Evolutionary conservation across 2,329 filamentous ascomycete genomes (phyloP).

Genomic region (Xenosphaeropsis pyriputrescens): DNA sequence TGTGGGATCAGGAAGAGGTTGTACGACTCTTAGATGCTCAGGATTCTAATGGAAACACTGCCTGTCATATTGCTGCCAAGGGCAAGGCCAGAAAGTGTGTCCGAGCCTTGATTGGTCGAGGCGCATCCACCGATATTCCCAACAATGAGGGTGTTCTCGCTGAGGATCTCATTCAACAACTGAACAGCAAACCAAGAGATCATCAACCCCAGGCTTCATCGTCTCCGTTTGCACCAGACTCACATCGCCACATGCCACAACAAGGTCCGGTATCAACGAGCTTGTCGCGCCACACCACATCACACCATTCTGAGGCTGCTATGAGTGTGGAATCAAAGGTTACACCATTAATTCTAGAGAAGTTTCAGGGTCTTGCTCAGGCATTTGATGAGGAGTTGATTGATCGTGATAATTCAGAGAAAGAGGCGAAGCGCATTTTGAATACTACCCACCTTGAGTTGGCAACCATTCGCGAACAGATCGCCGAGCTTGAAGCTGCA

Average conservation of each 20-base stretch:
- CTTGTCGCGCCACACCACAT: constrained; percentile 4
- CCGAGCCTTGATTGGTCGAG: constrained; percentile 62
- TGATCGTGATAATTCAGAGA: constrained; percentile 57
- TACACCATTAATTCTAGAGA: constrained; percentile 53
- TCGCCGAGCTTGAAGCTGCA: constrained; percentile 31
- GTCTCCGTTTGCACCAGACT: constrained; percentile 51
- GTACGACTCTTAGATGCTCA: constrained; percentile 68
- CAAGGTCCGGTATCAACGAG: constrained; percentile 21
- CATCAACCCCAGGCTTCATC: constrained; percentile 60
- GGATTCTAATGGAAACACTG: constrained; percentile 81
- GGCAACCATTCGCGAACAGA: constrained; percentile 40
- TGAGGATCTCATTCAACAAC: constrained; percentile 65
- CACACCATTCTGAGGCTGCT: constrained; percentile 46
- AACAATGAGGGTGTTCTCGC: constrained; percentile 75
- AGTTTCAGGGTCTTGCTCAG: constrained; percentile 54
- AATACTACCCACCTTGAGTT: constrained; percentile 55
- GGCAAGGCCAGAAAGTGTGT: constrained; percentile 83
- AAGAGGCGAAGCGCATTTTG: constrained; percentile 51
- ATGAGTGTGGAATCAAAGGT: constrained; percentile 57
- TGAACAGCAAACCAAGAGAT: constrained; percentile 50
- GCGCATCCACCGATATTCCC: constrained; percentile 67
- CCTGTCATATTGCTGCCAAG: constrained; percentile 59
- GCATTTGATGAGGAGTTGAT: constrained; percentile 63
- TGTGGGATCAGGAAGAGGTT: constrained; percentile 60
- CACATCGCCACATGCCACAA: constrained; percentile 37